Base-by-base conservation (phyloP, 768 basidiomycete genomes). In the Cystofilobasidium macerans region DNA sequence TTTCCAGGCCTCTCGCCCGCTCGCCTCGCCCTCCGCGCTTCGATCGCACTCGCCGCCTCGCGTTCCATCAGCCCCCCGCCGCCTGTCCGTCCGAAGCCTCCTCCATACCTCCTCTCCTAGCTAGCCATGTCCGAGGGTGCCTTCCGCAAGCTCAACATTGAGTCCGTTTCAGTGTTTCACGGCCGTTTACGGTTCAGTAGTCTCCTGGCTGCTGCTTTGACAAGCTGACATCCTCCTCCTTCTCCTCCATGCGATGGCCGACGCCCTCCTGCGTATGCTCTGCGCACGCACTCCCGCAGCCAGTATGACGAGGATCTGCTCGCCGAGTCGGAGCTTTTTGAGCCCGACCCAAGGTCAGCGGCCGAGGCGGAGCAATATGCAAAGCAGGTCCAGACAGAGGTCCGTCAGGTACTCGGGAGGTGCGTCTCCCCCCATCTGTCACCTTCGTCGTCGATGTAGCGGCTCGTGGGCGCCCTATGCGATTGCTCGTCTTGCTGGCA, bases 71-170 rank as follows among this genome's bases (percentile, higher is more conserved):
- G 24, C 54, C 30, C 54, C 7, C 30, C 54, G 11, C 54, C 30
- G 12, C 32, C 24, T 18, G 14, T 35, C 22, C n/a, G 20, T 32
- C 11, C 26, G 12, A 35, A 2, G 3, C 33, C 56, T 18, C 6
- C 56, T 13, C 56, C 13, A 9, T 8, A 13, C 42, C 16, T 42
- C 42, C 42, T 5, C 9, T 16, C 42, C 42, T 18, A 5, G 42
- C 42, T 14, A 13, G n/a, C 42, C 40, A 77, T 77, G 76, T 70
- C 71, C 60, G 74, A 76, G 62, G 74, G 73, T 64, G 83, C 84
- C 61, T 95, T 91, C 77, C 82, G 93, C 71, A 93, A 92, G 78
- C 90, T 95, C 78, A 86, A 97, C 78, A 86, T 97, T 73, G 94
- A 98, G 78, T 81, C 79, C 45, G 64, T 40, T 20, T 20, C 51